Conservation (phyloP, 192 early-diverging fungal genomes). For the Rhizophagus prolifer region DNA sequence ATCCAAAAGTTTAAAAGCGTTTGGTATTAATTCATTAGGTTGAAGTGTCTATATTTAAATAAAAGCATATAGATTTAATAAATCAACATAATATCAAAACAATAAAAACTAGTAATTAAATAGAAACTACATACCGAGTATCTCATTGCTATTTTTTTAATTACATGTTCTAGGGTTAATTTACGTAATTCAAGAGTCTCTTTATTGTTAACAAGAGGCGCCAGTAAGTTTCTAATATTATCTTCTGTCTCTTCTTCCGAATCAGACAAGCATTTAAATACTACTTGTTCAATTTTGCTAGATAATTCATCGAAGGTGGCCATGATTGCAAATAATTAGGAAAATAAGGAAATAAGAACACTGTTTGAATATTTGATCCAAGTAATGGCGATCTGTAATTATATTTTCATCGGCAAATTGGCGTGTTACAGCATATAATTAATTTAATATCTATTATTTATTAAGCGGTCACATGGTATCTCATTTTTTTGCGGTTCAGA, state of each 20-base stretch:
- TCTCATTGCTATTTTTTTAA: neutral
- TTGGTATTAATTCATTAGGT: neutral
- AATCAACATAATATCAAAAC: neutral
- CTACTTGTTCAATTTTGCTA: neutral
- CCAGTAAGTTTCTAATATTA: neutral
- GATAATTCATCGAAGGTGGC: neutral
- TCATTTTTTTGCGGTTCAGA: too few relatives aligned
- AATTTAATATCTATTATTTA: too few relatives aligned
- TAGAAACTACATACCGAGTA: neutral
- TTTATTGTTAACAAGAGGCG: neutral
- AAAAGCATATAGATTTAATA: neutral
- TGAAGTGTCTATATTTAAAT: neutral
- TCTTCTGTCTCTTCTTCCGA: neutral
- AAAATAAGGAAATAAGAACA: too few relatives aligned
- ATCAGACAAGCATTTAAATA: neutral
- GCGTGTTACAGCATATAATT: too few relatives aligned
- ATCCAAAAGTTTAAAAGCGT: slow-evolving; percentile 8
- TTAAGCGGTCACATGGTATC: too few relatives aligned
- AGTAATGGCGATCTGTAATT: too few relatives aligned
- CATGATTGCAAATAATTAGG: neutral
- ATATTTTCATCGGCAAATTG: too few relatives aligned
- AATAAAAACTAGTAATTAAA: neutral
- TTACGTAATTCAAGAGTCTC: neutral
- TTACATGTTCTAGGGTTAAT: neutral
- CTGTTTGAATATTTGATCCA: too few relatives aligned